Evolutionary conservation across 2,329 filamentous ascomycete species (phyloP).

Genomic region (Cercospora sojina): DNA sequence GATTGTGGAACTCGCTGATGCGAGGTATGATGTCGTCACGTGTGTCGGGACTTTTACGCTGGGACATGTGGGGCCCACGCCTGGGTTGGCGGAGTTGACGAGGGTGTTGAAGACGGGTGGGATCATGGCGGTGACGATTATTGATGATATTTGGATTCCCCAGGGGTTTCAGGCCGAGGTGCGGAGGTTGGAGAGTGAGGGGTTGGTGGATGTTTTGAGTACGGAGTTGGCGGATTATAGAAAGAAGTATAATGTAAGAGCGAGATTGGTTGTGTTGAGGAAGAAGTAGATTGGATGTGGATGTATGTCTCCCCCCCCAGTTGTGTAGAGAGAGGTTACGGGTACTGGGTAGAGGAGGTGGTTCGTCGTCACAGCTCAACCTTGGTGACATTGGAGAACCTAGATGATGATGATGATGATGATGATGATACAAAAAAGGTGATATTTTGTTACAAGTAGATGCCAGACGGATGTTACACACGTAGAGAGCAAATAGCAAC

Average conservation of each 20-base stretch:
- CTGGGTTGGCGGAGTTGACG: constrained; percentile 52
- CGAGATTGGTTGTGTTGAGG: constrained; percentile 29
- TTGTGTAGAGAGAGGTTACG: too few species aligned
- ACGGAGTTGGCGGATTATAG: constrained; percentile 37
- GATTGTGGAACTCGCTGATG: too few species aligned
- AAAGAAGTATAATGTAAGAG: constrained; percentile 28
- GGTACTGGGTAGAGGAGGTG: not conserved
- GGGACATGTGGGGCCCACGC: constrained; percentile 54
- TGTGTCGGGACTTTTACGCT: constrained; percentile 58
- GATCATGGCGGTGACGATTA: constrained; percentile 53
- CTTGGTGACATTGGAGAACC: not conserved
- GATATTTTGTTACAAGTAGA: too few species aligned
- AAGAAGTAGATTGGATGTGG: constrained; percentile 21
- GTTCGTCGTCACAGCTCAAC: constrained; percentile 14
- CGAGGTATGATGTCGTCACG: constrained; percentile 52
- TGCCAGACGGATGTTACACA: too few species aligned
- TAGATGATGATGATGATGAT: too few species aligned
- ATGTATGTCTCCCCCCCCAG: too few species aligned
- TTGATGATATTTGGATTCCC: constrained; percentile 52
- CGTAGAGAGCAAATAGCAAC: too few species aligned
- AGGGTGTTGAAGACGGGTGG: constrained; percentile 51
- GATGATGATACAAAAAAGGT: too few species aligned
- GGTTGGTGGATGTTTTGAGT: constrained; percentile 41
- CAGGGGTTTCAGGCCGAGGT: constrained; percentile 52
- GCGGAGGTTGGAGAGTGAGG: constrained; percentile 39